Percentiles rank a stretch among this genome's conserved stretches.
These are phyloP conservation scores for Colletotrichum simmondsii DNA, from an alignment of 2,329 filamentous ascomycete genomes.

Conservation along the genomic window DNA sequence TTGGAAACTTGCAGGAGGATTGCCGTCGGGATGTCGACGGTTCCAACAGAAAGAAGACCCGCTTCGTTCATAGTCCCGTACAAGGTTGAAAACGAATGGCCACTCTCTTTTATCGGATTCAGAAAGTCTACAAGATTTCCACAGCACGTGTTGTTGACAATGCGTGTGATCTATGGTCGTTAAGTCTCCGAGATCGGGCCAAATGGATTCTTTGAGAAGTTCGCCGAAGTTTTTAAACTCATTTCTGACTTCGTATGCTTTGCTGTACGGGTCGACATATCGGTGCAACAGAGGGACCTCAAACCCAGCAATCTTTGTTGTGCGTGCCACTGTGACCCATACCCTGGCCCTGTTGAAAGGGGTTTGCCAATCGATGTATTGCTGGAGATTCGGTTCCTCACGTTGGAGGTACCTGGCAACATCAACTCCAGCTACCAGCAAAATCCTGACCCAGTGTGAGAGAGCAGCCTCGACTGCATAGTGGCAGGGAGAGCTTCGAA, in stretches of 20 bases:
- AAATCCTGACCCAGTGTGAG: background rate
- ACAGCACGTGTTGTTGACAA: background rate
- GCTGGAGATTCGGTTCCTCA: background rate
- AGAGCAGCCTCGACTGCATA: background rate
- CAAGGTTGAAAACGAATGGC: background rate
- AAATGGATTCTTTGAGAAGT: fast-evolving
- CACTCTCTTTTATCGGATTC: fast-evolving
- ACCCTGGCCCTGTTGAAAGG: no score
- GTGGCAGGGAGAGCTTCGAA: fast-evolving
- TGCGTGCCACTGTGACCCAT: no score
- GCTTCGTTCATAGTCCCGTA: background rate
- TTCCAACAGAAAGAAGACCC: background rate
- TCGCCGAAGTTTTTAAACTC: conserved; percentile 4
- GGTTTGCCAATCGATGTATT: no score
- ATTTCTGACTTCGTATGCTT: background rate
- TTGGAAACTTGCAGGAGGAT: background rate
- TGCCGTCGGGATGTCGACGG: background rate
- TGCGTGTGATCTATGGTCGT: fast-evolving
- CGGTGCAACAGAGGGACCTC: background rate
- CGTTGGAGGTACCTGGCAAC: background rate
- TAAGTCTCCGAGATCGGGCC: background rate
- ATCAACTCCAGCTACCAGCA: background rate
- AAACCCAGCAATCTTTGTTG: background rate
- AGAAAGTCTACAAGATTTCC: background rate
- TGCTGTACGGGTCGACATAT: background rate